Evolutionary conservation across 495 filamentous ascomycete species (phyloP).

Genomic region (Astrothelium subdiscretum): DNA sequence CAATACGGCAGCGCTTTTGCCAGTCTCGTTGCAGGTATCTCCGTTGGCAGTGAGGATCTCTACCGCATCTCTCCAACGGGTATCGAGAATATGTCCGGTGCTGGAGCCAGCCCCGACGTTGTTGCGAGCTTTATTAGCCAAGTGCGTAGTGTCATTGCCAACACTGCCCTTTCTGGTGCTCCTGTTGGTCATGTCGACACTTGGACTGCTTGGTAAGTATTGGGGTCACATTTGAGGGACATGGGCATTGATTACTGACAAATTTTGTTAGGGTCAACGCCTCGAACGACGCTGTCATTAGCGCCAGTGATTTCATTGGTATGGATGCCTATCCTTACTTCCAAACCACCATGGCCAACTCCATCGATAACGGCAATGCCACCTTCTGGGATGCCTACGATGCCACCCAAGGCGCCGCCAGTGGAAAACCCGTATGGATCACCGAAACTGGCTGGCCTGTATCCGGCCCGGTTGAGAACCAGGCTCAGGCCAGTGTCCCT

Average conservation of each 20-base stretch:
- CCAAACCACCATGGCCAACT: conserved; percentile 57
- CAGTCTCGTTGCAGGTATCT: conserved; percentile 66
- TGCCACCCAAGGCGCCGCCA: conserved; percentile 44
- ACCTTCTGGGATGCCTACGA: conserved; percentile 54
- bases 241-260: neutral
- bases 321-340: conserved; percentile 56
- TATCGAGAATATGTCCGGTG: conserved; percentile 38
- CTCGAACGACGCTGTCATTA: conserved; percentile 57
- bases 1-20: conserved; percentile 52
- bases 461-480: conserved; percentile 45
- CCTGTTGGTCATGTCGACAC: conserved; percentile 84
- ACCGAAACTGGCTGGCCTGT: conserved; percentile 88
- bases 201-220: conserved; percentile 59
- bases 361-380: conserved; percentile 44
- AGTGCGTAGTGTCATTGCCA: conserved; percentile 45
- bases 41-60: conserved; percentile 81
- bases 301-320: conserved; percentile 63
- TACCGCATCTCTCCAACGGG: conserved; percentile 63
- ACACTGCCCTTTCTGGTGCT: conserved; percentile 42
- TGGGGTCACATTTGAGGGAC: neutral
- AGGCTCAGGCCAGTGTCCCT: conserved; percentile 48
- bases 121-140: conserved; percentile 56
- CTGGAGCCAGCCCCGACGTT: conserved; percentile 45
- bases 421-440: conserved; percentile 68
- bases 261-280: conserved; percentile 42